These are phyloP conservation scores for Penicillium sp. DNA, from an alignment of 2,329 filamentous ascomycete genomes.

Conservation along the genomic window DNA sequence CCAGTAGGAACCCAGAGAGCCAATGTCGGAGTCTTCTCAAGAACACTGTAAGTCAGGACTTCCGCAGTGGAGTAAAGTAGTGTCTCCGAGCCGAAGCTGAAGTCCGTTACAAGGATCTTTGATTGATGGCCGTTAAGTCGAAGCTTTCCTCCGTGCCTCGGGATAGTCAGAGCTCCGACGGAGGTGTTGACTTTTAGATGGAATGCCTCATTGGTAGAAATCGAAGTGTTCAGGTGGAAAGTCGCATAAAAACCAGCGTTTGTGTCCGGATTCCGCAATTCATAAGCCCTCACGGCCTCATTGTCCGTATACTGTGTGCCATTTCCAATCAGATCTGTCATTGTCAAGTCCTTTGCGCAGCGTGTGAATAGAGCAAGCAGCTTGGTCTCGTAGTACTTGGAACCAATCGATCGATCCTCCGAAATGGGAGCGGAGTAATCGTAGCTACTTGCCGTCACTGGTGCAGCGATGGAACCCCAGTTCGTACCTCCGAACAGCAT, in stretches of 20 bases:
- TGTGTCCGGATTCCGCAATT: slow-evolving; percentile 63
- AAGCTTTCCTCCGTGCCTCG: slow-evolving; percentile 54
- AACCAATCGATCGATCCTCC: slow-evolving; percentile 61
- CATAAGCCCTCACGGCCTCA: slow-evolving; percentile 55
- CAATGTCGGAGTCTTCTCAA: slow-evolving; percentile 53
- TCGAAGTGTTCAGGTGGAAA: slow-evolving; percentile 59
- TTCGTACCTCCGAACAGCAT: slow-evolving; percentile 70
- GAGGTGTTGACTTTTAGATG: slow-evolving; percentile 62
- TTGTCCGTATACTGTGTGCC: slow-evolving; percentile 59
- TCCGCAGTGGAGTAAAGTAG: slow-evolving; percentile 62
- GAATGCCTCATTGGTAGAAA: slow-evolving; percentile 57
- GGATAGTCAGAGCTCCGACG: slow-evolving; percentile 58
- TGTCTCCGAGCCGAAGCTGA: slow-evolving; percentile 56
- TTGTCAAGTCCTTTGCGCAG: slow-evolving; percentile 60
- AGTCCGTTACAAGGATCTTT: slow-evolving; percentile 66
- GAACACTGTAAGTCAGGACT: slow-evolving; percentile 55
- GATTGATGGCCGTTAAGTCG: slow-evolving; percentile 64
- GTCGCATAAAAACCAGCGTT: slow-evolving; percentile 64
- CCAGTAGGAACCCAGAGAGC: slow-evolving; percentile 60
- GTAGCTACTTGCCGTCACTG: slow-evolving; percentile 64
- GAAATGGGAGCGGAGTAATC: slow-evolving; percentile 67
- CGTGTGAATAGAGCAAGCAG: slow-evolving; percentile 64
- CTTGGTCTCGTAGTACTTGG: slow-evolving; percentile 68
- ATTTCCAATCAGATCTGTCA: slow-evolving; percentile 56
- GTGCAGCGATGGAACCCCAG: slow-evolving; percentile 63